phyloP scores from a whole-genome alignment of 108 stramenopile genomes.

The Skeletonema potamos region DNA sequence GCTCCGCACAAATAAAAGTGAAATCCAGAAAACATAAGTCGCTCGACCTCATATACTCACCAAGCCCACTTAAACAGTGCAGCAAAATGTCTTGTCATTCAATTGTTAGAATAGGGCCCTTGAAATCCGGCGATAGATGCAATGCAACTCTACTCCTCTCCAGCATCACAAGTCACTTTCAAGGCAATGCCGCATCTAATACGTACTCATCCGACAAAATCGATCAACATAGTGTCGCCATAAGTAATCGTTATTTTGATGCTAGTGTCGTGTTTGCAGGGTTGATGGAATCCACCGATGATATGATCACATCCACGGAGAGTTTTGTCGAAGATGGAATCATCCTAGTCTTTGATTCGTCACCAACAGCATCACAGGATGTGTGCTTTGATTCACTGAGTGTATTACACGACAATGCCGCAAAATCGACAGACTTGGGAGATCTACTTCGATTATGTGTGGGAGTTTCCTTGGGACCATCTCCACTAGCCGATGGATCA shows the following conservation, averaged over 20 bases:
- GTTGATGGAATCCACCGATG: conserved; percentile 12
- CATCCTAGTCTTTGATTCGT: conserved; percentile 67
- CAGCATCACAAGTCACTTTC: conserved; percentile 24
- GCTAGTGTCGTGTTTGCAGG: conserved; percentile 31
- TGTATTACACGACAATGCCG: conserved; percentile 40
- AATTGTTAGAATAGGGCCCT: conserved; percentile 40
- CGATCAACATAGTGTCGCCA: conserved; percentile 7
- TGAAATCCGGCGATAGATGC: conserved; percentile 1
- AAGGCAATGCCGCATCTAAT: too few relatives aligned
- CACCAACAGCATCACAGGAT: conserved; percentile 2
- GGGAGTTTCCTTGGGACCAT: conserved; percentile 35
- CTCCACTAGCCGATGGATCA: conserved; percentile 40
- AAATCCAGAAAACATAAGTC: too few relatives aligned
- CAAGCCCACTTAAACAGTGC: background rate
- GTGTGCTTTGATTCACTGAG: conserved; percentile 63
- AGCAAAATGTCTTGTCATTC: conserved; percentile 26
- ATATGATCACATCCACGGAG: background rate
- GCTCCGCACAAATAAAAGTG: too few relatives aligned
- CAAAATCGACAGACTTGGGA: conserved; percentile 31
- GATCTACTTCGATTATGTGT: conserved; percentile 81
- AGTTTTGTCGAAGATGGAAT: conserved; percentile 73
- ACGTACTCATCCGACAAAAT: too few relatives aligned
- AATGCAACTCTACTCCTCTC: conserved; percentile 14
- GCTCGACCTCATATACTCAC: too few relatives aligned
- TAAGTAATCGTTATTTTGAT: conserved; percentile 56